phyloP scores from a whole-genome alignment of 306 rosid genomes.

The Sophora flavescens region DNA sequence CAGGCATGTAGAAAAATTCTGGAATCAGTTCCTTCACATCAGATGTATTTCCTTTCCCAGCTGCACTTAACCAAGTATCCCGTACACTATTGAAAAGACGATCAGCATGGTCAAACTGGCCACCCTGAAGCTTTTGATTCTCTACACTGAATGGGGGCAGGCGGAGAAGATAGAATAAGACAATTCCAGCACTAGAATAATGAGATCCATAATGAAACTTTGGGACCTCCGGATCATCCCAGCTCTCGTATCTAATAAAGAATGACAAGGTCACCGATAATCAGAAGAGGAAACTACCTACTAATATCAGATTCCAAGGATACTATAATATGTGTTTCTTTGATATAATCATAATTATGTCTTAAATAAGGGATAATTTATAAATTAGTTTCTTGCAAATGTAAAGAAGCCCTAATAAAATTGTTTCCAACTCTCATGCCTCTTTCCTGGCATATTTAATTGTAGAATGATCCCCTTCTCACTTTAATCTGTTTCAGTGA shows the following conservation, averaged over 20 bases:
- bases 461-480: not conserved
- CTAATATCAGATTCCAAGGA: conserved; percentile 30
- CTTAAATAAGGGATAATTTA: conserved; percentile 22
- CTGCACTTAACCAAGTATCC: conserved; percentile 99
- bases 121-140: conserved; percentile 99
- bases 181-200: conserved; percentile 99
- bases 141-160: conserved; percentile 95
- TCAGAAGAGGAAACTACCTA: conserved; percentile 26
- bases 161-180: conserved; percentile 95
- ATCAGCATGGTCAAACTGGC: conserved; percentile 99
- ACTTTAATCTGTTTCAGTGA: conserved; percentile 2
- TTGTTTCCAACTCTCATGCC: not conserved
- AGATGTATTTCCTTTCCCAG: conserved; percentile 98
- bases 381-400: conserved; percentile 27
- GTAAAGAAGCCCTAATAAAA: conserved; percentile 24
- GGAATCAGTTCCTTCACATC: conserved; percentile 99
- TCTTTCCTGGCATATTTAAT: conserved; percentile 24
- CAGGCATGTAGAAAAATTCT: conserved; percentile 97
- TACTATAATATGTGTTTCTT: conserved; percentile 3
- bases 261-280: conserved; percentile 14
- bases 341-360: conserved; percentile 18
- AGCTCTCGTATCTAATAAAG: conserved; percentile 81
- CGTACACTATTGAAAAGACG: conserved; percentile 95
- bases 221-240: conserved; percentile 99
- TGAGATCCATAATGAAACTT: conserved; percentile 99